A percentile compares a stretch with the other conserved stretches of the same genome.
phyloP scores from a whole-genome alignment of 306 rosid species.

The Fagus sylvatica region DNA sequence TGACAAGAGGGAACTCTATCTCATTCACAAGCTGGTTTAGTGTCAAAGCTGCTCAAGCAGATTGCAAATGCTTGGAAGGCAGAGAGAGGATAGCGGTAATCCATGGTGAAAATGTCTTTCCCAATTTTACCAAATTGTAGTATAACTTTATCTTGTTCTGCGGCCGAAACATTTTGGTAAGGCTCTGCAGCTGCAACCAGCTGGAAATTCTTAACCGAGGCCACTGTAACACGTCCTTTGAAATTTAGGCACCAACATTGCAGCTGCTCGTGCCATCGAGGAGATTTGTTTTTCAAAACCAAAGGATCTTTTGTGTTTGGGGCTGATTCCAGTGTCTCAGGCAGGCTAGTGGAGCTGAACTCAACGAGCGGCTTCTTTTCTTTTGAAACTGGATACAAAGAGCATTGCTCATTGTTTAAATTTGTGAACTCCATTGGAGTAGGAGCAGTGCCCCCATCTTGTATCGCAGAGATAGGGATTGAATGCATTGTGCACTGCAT shows the following conservation, averaged over 20 bases:
- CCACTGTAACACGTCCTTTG: conserved; percentile 92
- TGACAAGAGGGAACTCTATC: not conserved
- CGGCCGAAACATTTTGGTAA: conserved; percentile 51
- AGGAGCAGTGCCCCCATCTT: conserved; percentile 83
- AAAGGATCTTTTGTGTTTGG: conserved; percentile 43
- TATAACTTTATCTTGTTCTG: conserved; percentile 83
- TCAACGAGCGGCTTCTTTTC: conserved; percentile 48
- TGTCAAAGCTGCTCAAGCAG: conserved; percentile 95
- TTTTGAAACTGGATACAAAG: conserved; percentile 31
- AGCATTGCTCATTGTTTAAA: conserved; percentile 29
- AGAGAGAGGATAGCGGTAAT: conserved; percentile 89
- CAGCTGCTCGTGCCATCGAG: conserved; percentile 95
- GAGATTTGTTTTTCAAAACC: conserved; percentile 77
- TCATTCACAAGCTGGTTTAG: conserved; percentile 97
- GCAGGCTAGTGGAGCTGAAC: conserved; percentile 31
- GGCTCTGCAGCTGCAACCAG: conserved; percentile 82
- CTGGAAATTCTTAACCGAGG: conserved; percentile 95
- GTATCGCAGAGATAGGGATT: conserved; percentile 68
- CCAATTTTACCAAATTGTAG: conserved; percentile 94
- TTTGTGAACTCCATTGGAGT: conserved; percentile 64
- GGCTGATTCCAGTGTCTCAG: conserved; percentile 26
- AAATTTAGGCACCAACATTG: conserved; percentile 98
- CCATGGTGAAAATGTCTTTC: conserved; percentile 96
- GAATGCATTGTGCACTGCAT: conserved; percentile 80
- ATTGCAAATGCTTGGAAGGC: conserved; percentile 97